Conservation (phyloP, 2,329 filamentous ascomycete species). For the Fusarium neocosmosporiellum region DNA sequence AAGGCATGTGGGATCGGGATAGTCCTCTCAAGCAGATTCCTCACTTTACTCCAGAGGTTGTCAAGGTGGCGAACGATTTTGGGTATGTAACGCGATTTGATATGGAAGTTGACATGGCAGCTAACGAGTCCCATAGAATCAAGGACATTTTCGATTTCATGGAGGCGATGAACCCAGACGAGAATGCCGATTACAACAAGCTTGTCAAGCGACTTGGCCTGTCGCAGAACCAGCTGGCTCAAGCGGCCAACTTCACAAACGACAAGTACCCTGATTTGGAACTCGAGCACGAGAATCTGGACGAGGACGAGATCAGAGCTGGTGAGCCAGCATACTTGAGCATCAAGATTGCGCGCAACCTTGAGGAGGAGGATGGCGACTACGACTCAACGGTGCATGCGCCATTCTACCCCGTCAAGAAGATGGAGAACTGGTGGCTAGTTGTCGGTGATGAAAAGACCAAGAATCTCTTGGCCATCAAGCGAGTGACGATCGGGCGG, state of each 20-base stretch:
- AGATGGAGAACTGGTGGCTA: constrained; percentile 99
- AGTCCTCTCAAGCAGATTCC: constrained; percentile 98
- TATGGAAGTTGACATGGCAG: background rate
- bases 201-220: constrained; percentile 84
- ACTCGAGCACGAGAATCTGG: constrained; percentile 86
- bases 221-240: constrained; percentile 81
- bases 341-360: constrained; percentile 85
- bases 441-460: constrained; percentile 93
- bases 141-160: constrained; percentile 98
- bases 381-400: constrained; percentile 89
- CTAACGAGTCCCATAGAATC: constrained; percentile 67
- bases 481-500: constrained; percentile 87
- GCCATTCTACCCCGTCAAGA: constrained; percentile 91
- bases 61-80: constrained; percentile 84
- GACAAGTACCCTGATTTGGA: constrained; percentile 96
- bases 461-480: constrained; percentile 90
- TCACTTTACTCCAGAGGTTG: constrained; percentile 85
- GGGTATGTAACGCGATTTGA: constrained; percentile 63
- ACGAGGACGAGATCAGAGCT: constrained; percentile 81
- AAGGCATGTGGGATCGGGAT: constrained; percentile 99
- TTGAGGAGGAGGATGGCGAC: constrained; percentile 71
- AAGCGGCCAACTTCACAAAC: constrained; percentile 96
- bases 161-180: constrained; percentile 97
- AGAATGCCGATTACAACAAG: constrained; percentile 83
- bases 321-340: constrained; percentile 85